Evolutionary conservation across 257 asterid species (phyloP), one percentile per base, ranked within the genome.

Genomic region (Plantago major): DNA sequence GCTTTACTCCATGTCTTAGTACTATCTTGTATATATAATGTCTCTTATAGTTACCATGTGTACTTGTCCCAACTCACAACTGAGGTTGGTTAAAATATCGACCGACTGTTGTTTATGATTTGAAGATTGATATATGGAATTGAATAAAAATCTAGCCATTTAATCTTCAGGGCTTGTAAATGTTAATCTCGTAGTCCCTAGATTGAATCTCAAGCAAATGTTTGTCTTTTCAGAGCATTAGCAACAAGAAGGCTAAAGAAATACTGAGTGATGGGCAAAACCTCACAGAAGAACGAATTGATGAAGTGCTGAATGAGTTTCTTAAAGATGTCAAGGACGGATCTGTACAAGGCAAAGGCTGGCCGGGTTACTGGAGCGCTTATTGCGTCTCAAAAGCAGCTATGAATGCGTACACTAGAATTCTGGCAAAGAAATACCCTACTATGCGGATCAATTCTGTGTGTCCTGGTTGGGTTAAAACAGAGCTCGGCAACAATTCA

Each of bases 401-500:
- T 7, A 18, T 82, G 67, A 82, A 74, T 18, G 86, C 83, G 1
- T 79, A 80, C 75, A 86, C 95, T 11, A 71, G 87, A 57, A 70
- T 84, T n/a, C 28, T 84, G 9, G 86, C 88, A 0, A 80, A 73
- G 22, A 75, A 64, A 37, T 68, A 71, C 55, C 81, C 82, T 0
- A 66, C 22, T 26, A 58, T 80, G 66, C 62, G 63, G 68, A 64
- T 78, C 45, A 81, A 81, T 40, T 49, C 77, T 46, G 80, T 83
- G 38, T 72, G 78, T 50, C 92, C 95, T 0, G 92, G 95, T 3
- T 78, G 72, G 82, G 81, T 73, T 55, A 71, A 64, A 43, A 84
- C 92, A 6, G 81, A 79, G 14, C 73, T 84, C 44, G 75, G 74
- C 63, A 26, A 42, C 70, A 66, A 83, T 40, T 62, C 62, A 3